Evolutionary conservation across 2,329 filamentous ascomycete genomes (phyloP).

Genomic region (Penicillium sp.): DNA sequence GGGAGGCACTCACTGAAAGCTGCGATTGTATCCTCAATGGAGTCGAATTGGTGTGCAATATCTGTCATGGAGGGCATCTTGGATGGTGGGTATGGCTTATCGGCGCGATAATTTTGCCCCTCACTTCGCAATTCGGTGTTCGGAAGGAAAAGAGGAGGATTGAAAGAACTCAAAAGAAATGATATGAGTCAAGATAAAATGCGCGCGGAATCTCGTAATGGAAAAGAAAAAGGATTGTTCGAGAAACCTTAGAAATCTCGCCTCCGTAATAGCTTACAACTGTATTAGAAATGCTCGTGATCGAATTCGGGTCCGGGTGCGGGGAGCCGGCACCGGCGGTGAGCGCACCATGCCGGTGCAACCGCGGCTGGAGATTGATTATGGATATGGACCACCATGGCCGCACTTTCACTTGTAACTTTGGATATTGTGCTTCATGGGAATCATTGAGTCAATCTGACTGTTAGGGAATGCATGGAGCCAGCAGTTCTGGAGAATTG

Average conservation of each 20-base stretch:
- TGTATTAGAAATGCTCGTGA: constrained; percentile 27
- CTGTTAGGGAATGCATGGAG: background rate
- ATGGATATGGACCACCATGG: too few species aligned
- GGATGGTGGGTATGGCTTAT: constrained; percentile 3
- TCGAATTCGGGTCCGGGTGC: constrained; percentile 12
- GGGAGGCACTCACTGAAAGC: constrained; percentile 41
- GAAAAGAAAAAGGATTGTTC: background rate
- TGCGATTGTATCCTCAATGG: constrained; percentile 44
- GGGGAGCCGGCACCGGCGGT: constrained; percentile 21
- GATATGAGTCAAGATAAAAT: background rate
- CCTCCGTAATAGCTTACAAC: constrained; percentile 22
- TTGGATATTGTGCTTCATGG: too few species aligned
- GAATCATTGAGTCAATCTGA: too few species aligned
- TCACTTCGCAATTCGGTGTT: constrained; percentile 17
- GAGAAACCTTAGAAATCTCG: constrained; percentile 3
- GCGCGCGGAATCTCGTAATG: background rate
- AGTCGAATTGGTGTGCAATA: constrained; percentile 38
- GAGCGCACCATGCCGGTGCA: constrained; percentile 2
- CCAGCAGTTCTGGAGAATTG: background rate
- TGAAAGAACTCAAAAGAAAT: background rate
- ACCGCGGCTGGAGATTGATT: background rate
- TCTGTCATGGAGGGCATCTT: constrained; percentile 39
- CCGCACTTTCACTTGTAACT: too few species aligned
- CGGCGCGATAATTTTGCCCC: constrained; percentile 22
- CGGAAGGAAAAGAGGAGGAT: constrained; percentile 7